A percentile compares a stretch with the other conserved stretches of the same genome.
phyloP scores from a whole-genome alignment of 495 filamentous ascomycete species.

The Talaromyces adpressus region DNA sequence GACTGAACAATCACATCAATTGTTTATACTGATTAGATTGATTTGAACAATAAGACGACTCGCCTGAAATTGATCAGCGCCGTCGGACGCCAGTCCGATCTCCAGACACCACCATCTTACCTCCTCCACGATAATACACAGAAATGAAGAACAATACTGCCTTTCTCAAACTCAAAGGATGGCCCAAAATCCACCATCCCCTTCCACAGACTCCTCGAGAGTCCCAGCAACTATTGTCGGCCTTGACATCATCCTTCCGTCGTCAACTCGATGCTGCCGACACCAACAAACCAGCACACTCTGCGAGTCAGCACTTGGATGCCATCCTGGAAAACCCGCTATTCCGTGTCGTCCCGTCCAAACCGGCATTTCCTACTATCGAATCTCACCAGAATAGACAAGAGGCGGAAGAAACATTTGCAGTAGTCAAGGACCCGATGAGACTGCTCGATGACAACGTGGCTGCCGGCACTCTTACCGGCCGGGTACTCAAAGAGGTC shows the following conservation, averaged over 20 bases:
- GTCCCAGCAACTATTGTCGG: constrained; percentile 58
- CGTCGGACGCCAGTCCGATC: neutral
- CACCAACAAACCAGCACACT: constrained; percentile 25
- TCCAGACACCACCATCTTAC: neutral
- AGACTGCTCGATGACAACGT: constrained; percentile 32
- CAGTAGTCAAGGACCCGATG: constrained; percentile 29
- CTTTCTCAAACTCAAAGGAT: constrained; percentile 44
- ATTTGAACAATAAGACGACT: too few relatives aligned
- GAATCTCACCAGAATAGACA: neutral
- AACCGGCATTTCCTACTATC: constrained; percentile 5
- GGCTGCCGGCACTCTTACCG: constrained; percentile 29
- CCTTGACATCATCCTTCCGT: constrained; percentile 71
- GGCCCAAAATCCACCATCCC: constrained; percentile 62
- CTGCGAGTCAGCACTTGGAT: constrained; percentile 50
- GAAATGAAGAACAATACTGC: constrained; percentile 36
- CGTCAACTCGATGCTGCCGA: constrained; percentile 52
- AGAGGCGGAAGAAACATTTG: constrained; percentile 6
- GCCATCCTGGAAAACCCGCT: constrained; percentile 68
- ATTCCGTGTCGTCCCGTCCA: constrained; percentile 30
- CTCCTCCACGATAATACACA: neutral
- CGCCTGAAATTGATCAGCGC: neutral
- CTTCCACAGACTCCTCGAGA: constrained; percentile 58
- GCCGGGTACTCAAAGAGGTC: constrained; percentile 6
- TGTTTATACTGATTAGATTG: too few relatives aligned
- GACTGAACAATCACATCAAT: neutral